A percentile compares a stretch with the other conserved stretches of the same genome.
Conservation (phyloP, 345 rosid species). For the Syzygium grande region DNA sequence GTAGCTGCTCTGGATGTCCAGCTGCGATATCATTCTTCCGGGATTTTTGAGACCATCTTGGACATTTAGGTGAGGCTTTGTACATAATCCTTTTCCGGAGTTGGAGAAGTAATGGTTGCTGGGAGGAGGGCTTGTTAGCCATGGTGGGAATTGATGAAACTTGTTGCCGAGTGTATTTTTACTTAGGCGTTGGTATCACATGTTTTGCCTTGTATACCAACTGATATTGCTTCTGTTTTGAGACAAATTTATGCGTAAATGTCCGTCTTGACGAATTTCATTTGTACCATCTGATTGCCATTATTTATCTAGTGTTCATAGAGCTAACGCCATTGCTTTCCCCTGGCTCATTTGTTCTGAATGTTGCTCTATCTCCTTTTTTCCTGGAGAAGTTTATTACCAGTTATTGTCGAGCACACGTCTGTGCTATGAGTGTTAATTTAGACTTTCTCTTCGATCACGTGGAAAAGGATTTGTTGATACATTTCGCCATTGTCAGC, state of each 20-base stretch:
- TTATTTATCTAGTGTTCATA: not conserved
- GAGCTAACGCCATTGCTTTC: not conserved
- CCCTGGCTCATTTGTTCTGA: not conserved
- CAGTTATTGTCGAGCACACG: not conserved
- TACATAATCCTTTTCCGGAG: conserved; percentile 15
- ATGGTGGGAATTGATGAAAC: not conserved
- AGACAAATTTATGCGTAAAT: not conserved
- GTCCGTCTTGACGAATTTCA: not conserved
- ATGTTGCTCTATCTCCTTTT: not conserved
- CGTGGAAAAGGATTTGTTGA: not conserved
- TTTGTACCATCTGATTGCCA: not conserved
- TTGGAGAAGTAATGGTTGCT: not conserved
- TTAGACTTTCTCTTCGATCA: not conserved
- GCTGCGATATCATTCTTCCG: conserved; percentile 1
- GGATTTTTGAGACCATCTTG: conserved; percentile 13
- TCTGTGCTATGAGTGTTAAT: not conserved
- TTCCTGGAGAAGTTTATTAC: not conserved
- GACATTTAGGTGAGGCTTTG: conserved; percentile 25
- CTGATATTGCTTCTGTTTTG: not conserved
- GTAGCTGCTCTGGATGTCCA: conserved; percentile 1
- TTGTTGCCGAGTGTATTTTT: not conserved
- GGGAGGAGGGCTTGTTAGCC: conserved; percentile 2
- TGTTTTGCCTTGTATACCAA: not conserved
- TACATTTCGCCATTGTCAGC: not conserved
- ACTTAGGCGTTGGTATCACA: not conserved